Base-by-base conservation (phyloP, 352 stramenopile genomes). In the Phytopythium vexans region DNA sequence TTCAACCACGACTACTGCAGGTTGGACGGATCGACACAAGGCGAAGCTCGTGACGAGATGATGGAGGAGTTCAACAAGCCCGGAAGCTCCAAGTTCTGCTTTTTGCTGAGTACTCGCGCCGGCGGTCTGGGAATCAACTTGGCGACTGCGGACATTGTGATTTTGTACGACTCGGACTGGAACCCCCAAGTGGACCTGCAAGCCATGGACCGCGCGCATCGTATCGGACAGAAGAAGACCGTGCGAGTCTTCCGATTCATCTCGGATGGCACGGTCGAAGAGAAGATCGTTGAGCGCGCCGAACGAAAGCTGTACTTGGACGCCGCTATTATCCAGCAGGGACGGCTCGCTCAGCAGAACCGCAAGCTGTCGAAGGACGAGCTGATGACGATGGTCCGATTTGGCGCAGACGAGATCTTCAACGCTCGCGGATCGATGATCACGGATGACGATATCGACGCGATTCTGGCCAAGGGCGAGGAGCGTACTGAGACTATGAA, bases 51-150 rank as follows among this genome's bases (percentile, higher is more conserved):
- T 46, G 86, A 95, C 50, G 58, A 64, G 43, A 92, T 95, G 56
- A 99, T 99, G 90, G 96, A 99, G 56, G 94, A 96, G 31, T 99
- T 99, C 69, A 99, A 99, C 67, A 77, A 82, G 27, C 94, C 92
- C 1, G 89, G 96, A 52, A 98, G 89, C 45, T 85, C 92, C 10
- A 98, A 98, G 80, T 99, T 99, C 68, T 84, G 97, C 12, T 99
- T 99, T 62, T 57, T 99, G 42, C 77, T 99, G 42, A 98, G 89
- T 49, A 99, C 97, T 14, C 86, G 95, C 16, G 95, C 93, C 27
- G 97, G 96, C 56, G 96, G 96, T 40, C 72, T 99, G 10, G 97
- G 97, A 51, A 99, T 99, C 70, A 99, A 99, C 77, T 84, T 99
- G 54, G 89, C 97, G 32, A 99, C 97, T 5, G 98, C 97, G 12